Evolutionary conservation across 768 basidiomycete species (phyloP).

Genomic region (Cystoderma amianthinum): DNA sequence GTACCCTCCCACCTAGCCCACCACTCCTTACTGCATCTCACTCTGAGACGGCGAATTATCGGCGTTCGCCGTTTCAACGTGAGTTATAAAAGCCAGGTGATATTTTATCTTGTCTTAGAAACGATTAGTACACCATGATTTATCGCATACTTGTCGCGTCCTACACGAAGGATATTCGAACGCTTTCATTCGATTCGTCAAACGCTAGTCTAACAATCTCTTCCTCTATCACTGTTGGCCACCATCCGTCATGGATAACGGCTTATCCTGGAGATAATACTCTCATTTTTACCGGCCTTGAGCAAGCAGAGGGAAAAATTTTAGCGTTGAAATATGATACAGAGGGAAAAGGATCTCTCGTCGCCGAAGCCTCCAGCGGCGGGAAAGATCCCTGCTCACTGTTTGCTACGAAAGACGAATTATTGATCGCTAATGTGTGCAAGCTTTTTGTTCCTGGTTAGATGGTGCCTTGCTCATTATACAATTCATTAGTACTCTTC

Average conservation of each 20-base stretch:
- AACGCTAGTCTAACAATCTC: slow-evolving; percentile 34
- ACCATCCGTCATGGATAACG: slow-evolving; percentile 75
- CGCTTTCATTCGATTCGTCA: slow-evolving; percentile 55
- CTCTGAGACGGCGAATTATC: slow-evolving; percentile 14
- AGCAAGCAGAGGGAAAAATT: slow-evolving; percentile 60
- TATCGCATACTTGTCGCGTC: slow-evolving; percentile 55
- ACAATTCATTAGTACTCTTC: slow-evolving; percentile 52
- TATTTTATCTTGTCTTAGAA: neutral
- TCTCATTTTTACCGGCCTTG: slow-evolving; percentile 59
- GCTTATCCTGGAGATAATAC: slow-evolving; percentile 47
- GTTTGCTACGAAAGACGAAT: slow-evolving; percentile 44
- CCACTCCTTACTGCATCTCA: slow-evolving; percentile 4
- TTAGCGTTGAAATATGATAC: slow-evolving; percentile 50
- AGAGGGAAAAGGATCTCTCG: slow-evolving; percentile 43
- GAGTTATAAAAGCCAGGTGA: slow-evolving; percentile 1
- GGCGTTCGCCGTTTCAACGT: slow-evolving; percentile 6
- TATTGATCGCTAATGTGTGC: slow-evolving; percentile 72
- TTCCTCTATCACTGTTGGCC: slow-evolving; percentile 42
- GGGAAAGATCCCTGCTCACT: slow-evolving; percentile 64
- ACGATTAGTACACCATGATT: slow-evolving; percentile 18
- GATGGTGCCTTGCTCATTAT: slow-evolving; percentile 2
- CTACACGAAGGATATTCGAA: slow-evolving; percentile 57
- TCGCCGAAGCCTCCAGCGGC: slow-evolving; percentile 43
- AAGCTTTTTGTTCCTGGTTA: neutral
- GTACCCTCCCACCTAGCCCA: neutral